These are phyloP conservation scores for Arthroderma sp. DNA, from an alignment of 2,329 filamentous ascomycete genomes.

Conservation along the genomic window DNA sequence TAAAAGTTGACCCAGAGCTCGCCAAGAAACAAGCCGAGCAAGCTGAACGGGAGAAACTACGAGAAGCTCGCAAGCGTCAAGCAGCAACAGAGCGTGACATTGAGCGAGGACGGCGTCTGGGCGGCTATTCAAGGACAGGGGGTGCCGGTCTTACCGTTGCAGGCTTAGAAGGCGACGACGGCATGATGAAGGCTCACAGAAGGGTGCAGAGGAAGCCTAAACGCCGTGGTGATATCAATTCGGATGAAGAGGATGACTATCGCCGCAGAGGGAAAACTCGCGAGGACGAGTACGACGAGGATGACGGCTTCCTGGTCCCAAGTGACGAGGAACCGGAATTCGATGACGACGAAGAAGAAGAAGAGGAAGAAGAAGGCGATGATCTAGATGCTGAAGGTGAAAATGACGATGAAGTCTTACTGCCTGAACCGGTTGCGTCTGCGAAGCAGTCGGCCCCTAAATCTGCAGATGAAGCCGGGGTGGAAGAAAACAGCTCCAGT, in stretches of 20 bases:
- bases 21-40: slow-evolving; percentile 46
- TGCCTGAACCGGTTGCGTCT: slow-evolving; percentile 12
- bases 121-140: slow-evolving; percentile 32
- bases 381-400: slow-evolving; percentile 35
- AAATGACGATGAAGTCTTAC: slow-evolving; percentile 22
- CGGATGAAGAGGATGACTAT: slow-evolving; percentile 37
- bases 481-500: slow-evolving; percentile 8
- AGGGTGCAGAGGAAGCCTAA: slow-evolving; percentile 27
- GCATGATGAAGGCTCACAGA: slow-evolving; percentile 28
- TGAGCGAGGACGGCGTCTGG: slow-evolving; percentile 38
- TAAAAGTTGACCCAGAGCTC: slow-evolving; percentile 50
- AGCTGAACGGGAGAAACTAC: slow-evolving; percentile 45
- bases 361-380: slow-evolving; percentile 28
- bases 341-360: slow-evolving; percentile 30
- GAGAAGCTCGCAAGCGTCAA: slow-evolving; percentile 41
- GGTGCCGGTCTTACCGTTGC: slow-evolving; percentile 40
- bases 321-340: slow-evolving; percentile 37
- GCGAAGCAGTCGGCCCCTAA: slow-evolving; percentile 12
- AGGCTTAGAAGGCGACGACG: slow-evolving; percentile 47
- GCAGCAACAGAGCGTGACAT: slow-evolving; percentile 42
- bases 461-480: slow-evolving; percentile 17
- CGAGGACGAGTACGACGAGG: slow-evolving; percentile 71
- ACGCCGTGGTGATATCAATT: slow-evolving; percentile 36
- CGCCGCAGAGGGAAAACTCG: slow-evolving; percentile 38
- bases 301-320: slow-evolving; percentile 59